These are phyloP conservation scores for Chaetomiaceae sp. DNA, from an alignment of 2,329 filamentous ascomycete genomes.

Conservation along the genomic window DNA sequence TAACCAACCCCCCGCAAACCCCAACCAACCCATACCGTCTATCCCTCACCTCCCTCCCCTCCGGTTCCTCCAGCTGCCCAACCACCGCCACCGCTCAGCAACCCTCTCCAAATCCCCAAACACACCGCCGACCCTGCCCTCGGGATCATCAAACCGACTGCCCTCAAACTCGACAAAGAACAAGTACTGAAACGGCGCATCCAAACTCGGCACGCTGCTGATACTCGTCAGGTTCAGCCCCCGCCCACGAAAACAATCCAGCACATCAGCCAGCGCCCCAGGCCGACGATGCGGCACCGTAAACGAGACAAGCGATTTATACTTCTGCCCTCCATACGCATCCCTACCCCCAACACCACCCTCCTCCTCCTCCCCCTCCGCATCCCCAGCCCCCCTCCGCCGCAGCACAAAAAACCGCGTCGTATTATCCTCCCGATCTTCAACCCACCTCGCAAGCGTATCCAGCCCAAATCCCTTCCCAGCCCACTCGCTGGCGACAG, in stretches of 20 bases:
- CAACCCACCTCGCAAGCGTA: constrained; percentile 63
- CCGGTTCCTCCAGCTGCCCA: constrained; percentile 60
- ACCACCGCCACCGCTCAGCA: constrained; percentile 61
- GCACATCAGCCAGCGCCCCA: constrained; percentile 75
- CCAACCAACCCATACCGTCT: no score
- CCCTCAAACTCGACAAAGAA: constrained; percentile 91
- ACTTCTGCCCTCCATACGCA: constrained; percentile 14
- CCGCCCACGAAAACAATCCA: constrained; percentile 70
- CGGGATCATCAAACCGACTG: constrained; percentile 47
- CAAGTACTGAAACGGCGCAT: constrained; percentile 78
- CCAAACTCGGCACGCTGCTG: constrained; percentile 74
- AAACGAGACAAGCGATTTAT: constrained; percentile 77
- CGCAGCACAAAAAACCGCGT: constrained; percentile 71
- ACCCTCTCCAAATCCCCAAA: constrained; percentile 50
- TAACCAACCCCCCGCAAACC: no score
- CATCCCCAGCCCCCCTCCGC: constrained; percentile 15
- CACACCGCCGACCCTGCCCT: constrained; percentile 50
- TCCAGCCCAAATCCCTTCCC: constrained; percentile 63
- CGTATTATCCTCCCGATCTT: constrained; percentile 71
- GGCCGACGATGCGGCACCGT: constrained; percentile 71
- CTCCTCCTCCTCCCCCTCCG: not conserved
- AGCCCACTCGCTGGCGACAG: constrained; percentile 72
- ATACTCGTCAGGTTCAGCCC: constrained; percentile 85
- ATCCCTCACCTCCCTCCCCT: constrained; percentile 15
- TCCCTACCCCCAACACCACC: not conserved